Conservation (phyloP, 2,329 filamentous ascomycete species). For the Simplicillium sp. region DNA sequence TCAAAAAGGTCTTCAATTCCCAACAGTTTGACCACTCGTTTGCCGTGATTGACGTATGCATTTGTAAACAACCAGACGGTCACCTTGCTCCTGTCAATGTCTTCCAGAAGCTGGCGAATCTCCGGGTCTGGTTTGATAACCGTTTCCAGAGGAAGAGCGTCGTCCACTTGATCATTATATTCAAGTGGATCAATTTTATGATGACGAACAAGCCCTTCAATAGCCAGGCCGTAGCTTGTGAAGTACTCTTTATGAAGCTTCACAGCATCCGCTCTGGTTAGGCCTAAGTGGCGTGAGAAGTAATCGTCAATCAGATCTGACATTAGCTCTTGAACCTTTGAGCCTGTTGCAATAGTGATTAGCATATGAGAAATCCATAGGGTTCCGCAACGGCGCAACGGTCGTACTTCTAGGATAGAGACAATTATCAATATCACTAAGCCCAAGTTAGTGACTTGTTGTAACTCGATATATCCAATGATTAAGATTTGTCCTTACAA, state of each 20-base stretch:
- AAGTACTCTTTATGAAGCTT: conserved; percentile 89
- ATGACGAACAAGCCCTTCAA: conserved; percentile 86
- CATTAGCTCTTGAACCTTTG: conserved; percentile 84
- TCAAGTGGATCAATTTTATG: conserved; percentile 93
- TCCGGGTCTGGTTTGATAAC: conserved; percentile 72
- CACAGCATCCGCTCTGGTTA: conserved; percentile 70
- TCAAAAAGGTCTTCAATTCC: conserved; percentile 85
- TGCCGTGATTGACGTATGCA: conserved; percentile 83
- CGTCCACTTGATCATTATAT: conserved; percentile 91
- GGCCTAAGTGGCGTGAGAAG: conserved; percentile 59
- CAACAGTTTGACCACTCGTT: conserved; percentile 70
- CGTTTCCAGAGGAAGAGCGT: conserved; percentile 78
- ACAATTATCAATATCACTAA: conserved; percentile 97
- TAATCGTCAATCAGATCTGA: conserved; percentile 64
- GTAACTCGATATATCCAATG: neutral
- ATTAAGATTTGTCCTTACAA: too few species aligned
- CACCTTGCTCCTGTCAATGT: conserved; percentile 76
- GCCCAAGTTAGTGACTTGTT: neutral
- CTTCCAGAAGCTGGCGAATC: conserved; percentile 66
- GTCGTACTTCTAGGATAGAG: conserved; percentile 76
- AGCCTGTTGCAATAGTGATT: conserved; percentile 34
- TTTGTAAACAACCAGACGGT: conserved; percentile 94
- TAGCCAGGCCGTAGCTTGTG: conserved; percentile 90
- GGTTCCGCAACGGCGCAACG: conserved; percentile 17
- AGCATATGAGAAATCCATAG: neutral